These are phyloP conservation scores for Artomyces pyxidatus DNA, from an alignment of 768 basidiomycete genomes.

Conservation along the genomic window DNA sequence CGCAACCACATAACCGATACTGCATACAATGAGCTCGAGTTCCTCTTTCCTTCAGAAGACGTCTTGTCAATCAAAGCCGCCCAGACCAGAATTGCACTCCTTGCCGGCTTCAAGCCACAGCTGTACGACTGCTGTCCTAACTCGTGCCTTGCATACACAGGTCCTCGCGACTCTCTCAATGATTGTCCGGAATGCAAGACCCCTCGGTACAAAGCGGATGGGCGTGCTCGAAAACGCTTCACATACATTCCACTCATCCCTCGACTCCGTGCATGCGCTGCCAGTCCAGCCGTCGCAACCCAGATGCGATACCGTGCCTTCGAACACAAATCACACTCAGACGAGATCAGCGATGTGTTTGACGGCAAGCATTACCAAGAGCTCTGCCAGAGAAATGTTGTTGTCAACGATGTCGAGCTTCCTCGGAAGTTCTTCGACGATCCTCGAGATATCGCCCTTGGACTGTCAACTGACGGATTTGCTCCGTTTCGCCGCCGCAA, in stretches of 20 bases:
- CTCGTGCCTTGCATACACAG: constrained; percentile 32
- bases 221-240: constrained; percentile 22
- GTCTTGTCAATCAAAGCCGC: constrained; percentile 17
- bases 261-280: constrained; percentile 23
- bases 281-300: constrained; percentile 16
- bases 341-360: constrained; percentile 27
- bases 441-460: constrained; percentile 33
- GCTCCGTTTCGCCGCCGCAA: constrained; percentile 26
- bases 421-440: constrained; percentile 29
- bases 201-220: constrained; percentile 17
- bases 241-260: constrained; percentile 33
- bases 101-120: constrained; percentile 25
- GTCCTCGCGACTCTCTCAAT: constrained; percentile 20
- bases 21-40: constrained; percentile 21
- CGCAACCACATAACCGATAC: constrained; percentile 20
- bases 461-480: constrained; percentile 36
- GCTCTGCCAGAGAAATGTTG: constrained; percentile 19
- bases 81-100: constrained; percentile 18
- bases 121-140: constrained; percentile 35
- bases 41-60: constrained; percentile 17
- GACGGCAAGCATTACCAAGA: constrained; percentile 26
- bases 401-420: constrained; percentile 19
- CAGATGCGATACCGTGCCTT: constrained; percentile 24
- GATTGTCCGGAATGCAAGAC: constrained; percentile 31
- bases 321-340: constrained; percentile 16